Evolutionary conservation across 2,329 filamentous ascomycete species (phyloP).

Genomic region (Claviceps purpurea): DNA sequence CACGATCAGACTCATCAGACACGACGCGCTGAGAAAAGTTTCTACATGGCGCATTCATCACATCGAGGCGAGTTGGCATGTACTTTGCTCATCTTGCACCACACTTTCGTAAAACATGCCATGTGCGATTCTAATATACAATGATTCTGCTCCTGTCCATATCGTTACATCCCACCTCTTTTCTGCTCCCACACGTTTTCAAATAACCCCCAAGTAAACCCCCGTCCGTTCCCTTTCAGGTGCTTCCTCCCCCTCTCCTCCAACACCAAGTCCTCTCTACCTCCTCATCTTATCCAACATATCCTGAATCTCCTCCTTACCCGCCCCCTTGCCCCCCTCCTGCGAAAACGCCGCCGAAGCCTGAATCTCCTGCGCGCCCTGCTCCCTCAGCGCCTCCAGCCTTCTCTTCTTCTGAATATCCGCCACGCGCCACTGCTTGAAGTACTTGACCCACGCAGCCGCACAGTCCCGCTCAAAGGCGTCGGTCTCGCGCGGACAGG

Average conservation of each 20-base stretch:
- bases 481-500: slow-evolving; percentile 26
- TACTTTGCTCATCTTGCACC: background rate
- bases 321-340: slow-evolving; percentile 18
- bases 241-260: background rate
- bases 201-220: too few species aligned
- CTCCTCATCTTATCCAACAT: slow-evolving; percentile 25
- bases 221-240: background rate
- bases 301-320: slow-evolving; percentile 25
- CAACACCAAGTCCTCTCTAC: slow-evolving; percentile 1
- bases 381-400: slow-evolving; percentile 58
- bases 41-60: too few species aligned
- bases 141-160: background rate
- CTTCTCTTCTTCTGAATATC: slow-evolving; percentile 77
- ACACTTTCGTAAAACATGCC: background rate
- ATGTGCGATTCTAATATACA: background rate
- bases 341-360: slow-evolving; percentile 25
- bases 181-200: background rate
- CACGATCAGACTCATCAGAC: too few species aligned
- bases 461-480: slow-evolving; percentile 80
- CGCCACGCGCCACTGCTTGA: slow-evolving; percentile 91
- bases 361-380: slow-evolving; percentile 53
- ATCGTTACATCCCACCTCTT: background rate
- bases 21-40: too few species aligned
- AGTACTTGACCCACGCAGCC: slow-evolving; percentile 91
- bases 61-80: background rate